Evolutionary conservation across 2,329 filamentous ascomycete genomes (phyloP), one percentile per base, ranked within the genome.

Genomic region (Scedosporium boydii): DNA sequence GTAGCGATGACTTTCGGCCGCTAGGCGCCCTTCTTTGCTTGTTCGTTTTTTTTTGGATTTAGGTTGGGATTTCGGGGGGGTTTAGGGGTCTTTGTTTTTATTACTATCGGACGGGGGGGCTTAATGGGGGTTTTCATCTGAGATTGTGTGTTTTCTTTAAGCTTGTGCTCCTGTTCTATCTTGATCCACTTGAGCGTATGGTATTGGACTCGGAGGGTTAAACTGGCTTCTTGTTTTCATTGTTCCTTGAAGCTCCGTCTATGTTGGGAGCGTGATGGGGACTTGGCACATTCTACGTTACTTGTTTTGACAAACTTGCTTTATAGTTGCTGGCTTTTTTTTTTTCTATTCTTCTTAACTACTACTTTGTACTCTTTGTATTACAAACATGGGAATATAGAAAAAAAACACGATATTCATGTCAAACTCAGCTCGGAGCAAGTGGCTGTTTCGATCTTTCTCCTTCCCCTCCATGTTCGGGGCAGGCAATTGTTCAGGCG

Each of bases 111-210:
- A 38, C 10, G 34, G 34, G 29, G 29, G 34, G 34, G n/a, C 9
- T 38, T 38, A 38, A 38, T 38, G 9, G 34, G 34, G 34, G 34
- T 12, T 38, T 38, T 38, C 34, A 38, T 10, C 12, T 38, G 34
- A 38, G 34, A 38, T 38, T 38, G 34, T 38, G 34, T 48, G 44
- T 23, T 14, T 27, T 27, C 16, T 23, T 55, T 55, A 57, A 41
- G 56, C 60, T 51, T 51, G 34, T 53, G 41, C 38, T 60, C 46
- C 46, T 51, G 14, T n/a, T 62, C 27, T 34, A 44, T 62, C 51
- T 53, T 38, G 34, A 18, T 46, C 27, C 27, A 6, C 51, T 26
- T 21, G 29, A 42, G 29, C 46, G 12, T 42, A 23, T 61, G 59
- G 26, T 29, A 51, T 21, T 48, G 44, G 9, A 48, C 16, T 21